Evolutionary conservation across 257 asterid species (phyloP), one percentile per base, ranked within the genome.

Genomic region (Jacaranda mimosifolia): DNA sequence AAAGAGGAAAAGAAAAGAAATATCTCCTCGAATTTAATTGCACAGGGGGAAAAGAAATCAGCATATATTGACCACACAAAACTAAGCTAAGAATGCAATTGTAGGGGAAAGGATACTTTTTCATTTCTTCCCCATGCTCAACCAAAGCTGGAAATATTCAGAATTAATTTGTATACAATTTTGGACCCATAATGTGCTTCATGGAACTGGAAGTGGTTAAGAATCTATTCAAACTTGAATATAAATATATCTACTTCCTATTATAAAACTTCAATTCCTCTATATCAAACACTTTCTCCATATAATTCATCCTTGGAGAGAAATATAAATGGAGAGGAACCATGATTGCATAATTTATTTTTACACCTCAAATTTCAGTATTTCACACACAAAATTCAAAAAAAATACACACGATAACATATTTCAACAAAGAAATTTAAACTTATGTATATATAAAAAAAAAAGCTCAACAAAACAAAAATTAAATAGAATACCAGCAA

Each of bases 401-500:
- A 21, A 21, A 58, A 1, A 3, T 18, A 14, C 43, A 40, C 5
- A 9, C 6, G 7, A 40, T 7, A 9, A 67, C 9, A n/a, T 12
- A 66, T 55, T 9, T 40, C 45, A 40, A 40, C 45, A 40, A 7
- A 40, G 1, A 40, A 40, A 40, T 40, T 40, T 4, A 40, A 40
- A 40, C 7, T 4, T 4, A 40, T 4, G 0, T 40, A 7, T 4
- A 7, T 4, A 7, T 42, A 18, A 12, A 40, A 40, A 40, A 40
- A 40, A 40, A 58, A 26, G 77, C 78, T 17, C 60, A 26, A 13
- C 17, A 21, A 36, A 73, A 56, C 18, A 6, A 35, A 51, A 63
- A 0, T 8, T 5, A 38, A 76, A 10, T 70, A 70, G 74, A 58
- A 39, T 79, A 92, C 99, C 99, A 2, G 97, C 99, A 55, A 95